Base-by-base conservation (phyloP, 306 rosid species). In the Cucurbita ficifolia region DNA sequence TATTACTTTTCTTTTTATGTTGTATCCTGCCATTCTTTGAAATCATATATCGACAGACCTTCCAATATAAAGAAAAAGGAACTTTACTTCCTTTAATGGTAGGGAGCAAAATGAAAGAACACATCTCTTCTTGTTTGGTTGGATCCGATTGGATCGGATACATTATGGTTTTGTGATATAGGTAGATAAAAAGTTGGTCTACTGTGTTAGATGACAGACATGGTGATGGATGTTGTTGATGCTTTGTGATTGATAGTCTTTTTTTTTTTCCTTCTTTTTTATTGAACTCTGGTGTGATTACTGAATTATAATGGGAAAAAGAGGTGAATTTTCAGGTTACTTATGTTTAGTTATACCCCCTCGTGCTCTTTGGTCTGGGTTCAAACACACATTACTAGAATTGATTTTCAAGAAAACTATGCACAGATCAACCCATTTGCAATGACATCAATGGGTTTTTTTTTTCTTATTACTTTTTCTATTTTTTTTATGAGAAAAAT, bases 101-200 rank as follows among this genome's bases (percentile, higher is more conserved):
- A 57, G 53, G 73, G 36, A 24, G 22, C 22, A 48, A 46, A 67
- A 67, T 49, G 43, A 69, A 67, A 21, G 19, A 69, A 24, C 39
- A 49, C 43, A 24, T 69, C 24, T 46, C 70, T 61, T 61, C 68
- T 62, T 59, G 14, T 38, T 69, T 65, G 72, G 72, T 65, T 49
- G 58, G 74, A 24, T 69, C 73, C 6, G 55, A 43, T 65, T 17
- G 29, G 70, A 39, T 18, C 42, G 33, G 51, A 69, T 49, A 49
- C 58, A 69, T 16, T 24, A 69, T 69, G 57, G 74, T 69, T 69
- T 45, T 69, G 74, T 69, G 74, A 48, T 69, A 69, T 24, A 48
- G 74, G 74, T 69, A 49, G 58, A 39, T 38, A 39, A 39, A 33
- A 69, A 29, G 57, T 69, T 49, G 45, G 58, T 24, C 74, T 67